These are phyloP conservation scores for Suhomyces emberorum DNA, from an alignment of 805 yeast species.

Conservation along the genomic window DNA sequence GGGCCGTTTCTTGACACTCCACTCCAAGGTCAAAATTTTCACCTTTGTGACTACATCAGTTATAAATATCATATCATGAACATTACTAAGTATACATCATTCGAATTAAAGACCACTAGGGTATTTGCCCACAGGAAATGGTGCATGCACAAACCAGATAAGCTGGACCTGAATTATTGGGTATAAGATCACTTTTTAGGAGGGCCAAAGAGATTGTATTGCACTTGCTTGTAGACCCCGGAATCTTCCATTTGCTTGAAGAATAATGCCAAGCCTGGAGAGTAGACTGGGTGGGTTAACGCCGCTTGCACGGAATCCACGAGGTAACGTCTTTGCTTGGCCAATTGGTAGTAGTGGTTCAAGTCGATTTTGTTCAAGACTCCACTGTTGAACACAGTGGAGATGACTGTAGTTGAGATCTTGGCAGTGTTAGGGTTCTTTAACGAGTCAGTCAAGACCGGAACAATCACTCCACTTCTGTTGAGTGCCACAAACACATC, in stretches of 20 bases:
- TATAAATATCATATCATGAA: no score
- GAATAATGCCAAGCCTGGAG: constrained; percentile 30
- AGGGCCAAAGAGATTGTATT: constrained; percentile 28
- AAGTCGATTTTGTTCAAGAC: constrained; percentile 30
- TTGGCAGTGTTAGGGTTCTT: constrained; percentile 16
- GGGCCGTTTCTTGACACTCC: no score
- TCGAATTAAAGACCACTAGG: no score
- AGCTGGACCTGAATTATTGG: constrained; percentile 1
- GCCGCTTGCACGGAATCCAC: constrained; percentile 21
- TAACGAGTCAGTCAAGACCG: constrained; percentile 23
- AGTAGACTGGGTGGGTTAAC: constrained; percentile 27
- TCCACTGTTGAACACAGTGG: constrained; percentile 31
- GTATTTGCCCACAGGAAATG: no score
- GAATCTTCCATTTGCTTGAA: constrained; percentile 26
- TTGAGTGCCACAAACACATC: constrained; percentile 29
- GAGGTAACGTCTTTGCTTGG: constrained; percentile 22
- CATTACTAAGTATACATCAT: no score
- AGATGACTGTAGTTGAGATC: constrained; percentile 20
- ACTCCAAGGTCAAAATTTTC: no score
- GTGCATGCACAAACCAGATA: no score
- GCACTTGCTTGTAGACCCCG: constrained; percentile 30
- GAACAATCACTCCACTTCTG: constrained; percentile 26
- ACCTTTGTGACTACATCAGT: no score
- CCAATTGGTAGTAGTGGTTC: constrained; percentile 16
- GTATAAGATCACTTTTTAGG: background rate